A percentile compares a stretch with the other conserved stretches of the same genome.
Evolutionary conservation across 2,329 filamentous ascomycete species (phyloP).

Genomic region (Arthrobotrys sinensis): DNA sequence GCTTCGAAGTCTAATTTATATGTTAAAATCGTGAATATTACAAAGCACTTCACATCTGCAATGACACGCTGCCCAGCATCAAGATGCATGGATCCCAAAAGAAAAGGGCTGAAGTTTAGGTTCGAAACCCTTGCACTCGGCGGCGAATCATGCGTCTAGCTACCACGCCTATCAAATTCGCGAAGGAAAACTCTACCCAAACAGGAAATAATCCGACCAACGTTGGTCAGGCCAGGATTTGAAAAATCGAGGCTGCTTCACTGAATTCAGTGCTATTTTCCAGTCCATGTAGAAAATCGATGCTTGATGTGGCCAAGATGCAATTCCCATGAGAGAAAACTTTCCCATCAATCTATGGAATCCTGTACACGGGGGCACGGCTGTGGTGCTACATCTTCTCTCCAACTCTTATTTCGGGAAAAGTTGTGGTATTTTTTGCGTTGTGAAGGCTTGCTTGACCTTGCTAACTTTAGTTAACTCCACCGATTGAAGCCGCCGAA

Average conservation of each 20-base stretch:
- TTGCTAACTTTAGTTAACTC: too few species aligned
- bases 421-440: slow-evolving; percentile 19
- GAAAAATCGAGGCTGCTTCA: neutral
- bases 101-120: slow-evolving; percentile 21
- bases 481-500: neutral
- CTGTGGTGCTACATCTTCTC: too few species aligned
- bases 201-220: slow-evolving; percentile 46
- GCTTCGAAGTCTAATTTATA: neutral
- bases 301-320: neutral
- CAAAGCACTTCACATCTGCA: neutral
- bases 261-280: slow-evolving; percentile 12
- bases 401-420: neutral
- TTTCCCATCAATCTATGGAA: too few species aligned
- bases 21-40: neutral
- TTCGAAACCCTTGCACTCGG: slow-evolving; percentile 2
- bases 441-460: too few species aligned
- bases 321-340: neutral
- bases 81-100: neutral
- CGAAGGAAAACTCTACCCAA: slow-evolving; percentile 33
- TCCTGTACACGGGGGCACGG: too few species aligned
- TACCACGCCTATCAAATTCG: slow-evolving; percentile 2
- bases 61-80: neutral
- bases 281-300: neutral
- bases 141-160: slow-evolving; percentile 11
- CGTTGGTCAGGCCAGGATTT: neutral